phyloP scores from a whole-genome alignment of 2,329 filamentous ascomycete genomes.

The Alternaria postmessia region DNA sequence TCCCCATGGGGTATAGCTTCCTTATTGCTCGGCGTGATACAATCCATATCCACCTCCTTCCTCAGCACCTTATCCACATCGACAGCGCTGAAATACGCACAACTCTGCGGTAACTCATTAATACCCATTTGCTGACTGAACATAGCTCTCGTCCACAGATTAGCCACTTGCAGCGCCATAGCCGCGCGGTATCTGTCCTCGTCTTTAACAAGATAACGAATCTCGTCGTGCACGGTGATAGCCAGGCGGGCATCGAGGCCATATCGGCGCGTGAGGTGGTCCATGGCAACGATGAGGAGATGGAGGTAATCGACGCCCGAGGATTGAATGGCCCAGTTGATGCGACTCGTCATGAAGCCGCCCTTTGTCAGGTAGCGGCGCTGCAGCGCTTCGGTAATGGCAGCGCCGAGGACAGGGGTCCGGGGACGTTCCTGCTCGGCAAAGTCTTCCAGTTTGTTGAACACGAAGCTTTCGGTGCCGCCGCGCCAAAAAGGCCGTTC shows the following conservation, averaged over 20 bases:
- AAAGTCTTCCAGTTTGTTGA: constrained; percentile 98
- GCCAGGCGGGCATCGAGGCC: constrained; percentile 85
- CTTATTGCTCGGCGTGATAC: constrained; percentile 86
- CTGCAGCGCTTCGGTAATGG: constrained; percentile 96
- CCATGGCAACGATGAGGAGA: constrained; percentile 91
- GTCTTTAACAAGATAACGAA: constrained; percentile 87
- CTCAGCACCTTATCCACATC: constrained; percentile 95
- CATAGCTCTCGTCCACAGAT: constrained; percentile 97
- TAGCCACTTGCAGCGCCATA: constrained; percentile 91
- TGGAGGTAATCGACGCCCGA: constrained; percentile 97
- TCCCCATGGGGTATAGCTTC: constrained; percentile 83
- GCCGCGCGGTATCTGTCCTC: constrained; percentile 88
- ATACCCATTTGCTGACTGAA: constrained; percentile 98
- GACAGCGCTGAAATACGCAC: constrained; percentile 93
- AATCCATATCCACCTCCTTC: constrained; percentile 98
- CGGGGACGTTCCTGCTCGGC: constrained; percentile 91
- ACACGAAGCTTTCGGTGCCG: constrained; percentile 96
- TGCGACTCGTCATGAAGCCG: constrained; percentile 92
- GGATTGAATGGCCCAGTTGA: constrained; percentile 99
- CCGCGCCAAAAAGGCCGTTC: constrained; percentile 90
- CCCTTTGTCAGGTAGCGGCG: constrained; percentile 85
- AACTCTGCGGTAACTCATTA: constrained; percentile 89
- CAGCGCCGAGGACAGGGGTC: constrained; percentile 91
- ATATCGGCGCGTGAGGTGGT: constrained; percentile 86
- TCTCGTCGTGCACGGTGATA: constrained; percentile 97